Evolutionary conservation across 352 stramenopile genomes (phyloP), one percentile per base, ranked within the genome.

Genomic region (Pythium phragmitis): DNA sequence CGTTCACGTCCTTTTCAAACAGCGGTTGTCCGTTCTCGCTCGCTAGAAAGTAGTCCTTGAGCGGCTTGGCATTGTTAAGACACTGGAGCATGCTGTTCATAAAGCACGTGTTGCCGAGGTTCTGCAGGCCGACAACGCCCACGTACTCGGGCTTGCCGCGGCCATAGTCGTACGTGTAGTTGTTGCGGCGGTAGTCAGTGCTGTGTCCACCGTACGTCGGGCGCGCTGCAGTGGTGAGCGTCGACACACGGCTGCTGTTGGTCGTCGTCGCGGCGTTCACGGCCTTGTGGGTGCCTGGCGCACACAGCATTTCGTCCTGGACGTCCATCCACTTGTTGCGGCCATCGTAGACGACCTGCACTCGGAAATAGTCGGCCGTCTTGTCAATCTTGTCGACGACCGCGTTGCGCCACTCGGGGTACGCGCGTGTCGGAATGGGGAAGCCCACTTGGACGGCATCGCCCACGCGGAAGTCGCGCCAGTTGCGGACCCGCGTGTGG

Each of bases 1-100:
- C 74, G 67, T 99, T 99, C 46, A 99, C 85, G 63, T 99, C 87
- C 13, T 76, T 75, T 26, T 77, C 92, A 26, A 80, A 79, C 34
- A 88, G 47, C 60, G 57, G 90, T 89, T 33, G 69, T 59, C 16
- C n/a, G 81, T 94, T 65, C 89, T 94, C 26, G 76, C 82, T 19
- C 88, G 70, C 59, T 88, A 97, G 56, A 74, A 98, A 97, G 66
- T 98, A 98, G 39, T 94, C 71, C 11, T 82, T 74, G 2, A 99
- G 63, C 14, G 96, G 71, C 16, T 96, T 48, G 85, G 80, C 7
- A 93, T 99, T 65, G 97, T 84, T 8, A n/a, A 99, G 65, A 65
- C 96, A 99, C 65, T 93, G 82, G 5, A 93, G 60, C 26, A 83
- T 78, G 16, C 76, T 77, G 67, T 92, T 93, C 82, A 93, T 92